Percentiles rank a stretch among this genome's conserved stretches.
These are phyloP conservation scores for Sporothrix pallida DNA, from an alignment of 2,329 filamentous ascomycete species.

Conservation along the genomic window DNA sequence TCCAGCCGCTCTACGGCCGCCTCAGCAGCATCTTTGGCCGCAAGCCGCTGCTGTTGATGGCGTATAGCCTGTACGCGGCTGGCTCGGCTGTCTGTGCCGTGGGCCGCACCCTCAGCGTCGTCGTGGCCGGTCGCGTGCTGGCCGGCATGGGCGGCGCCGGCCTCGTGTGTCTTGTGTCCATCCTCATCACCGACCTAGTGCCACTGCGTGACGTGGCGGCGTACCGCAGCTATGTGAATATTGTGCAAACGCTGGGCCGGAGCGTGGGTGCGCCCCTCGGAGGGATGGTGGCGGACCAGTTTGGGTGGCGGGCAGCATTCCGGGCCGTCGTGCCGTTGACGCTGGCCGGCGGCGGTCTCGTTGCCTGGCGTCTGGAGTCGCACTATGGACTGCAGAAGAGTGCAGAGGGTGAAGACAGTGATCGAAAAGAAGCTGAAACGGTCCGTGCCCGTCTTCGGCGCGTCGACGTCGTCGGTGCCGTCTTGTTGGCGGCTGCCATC, in stretches of 20 bases:
- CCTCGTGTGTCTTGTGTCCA: background rate
- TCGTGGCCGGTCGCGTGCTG: background rate
- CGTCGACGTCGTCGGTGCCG: background rate
- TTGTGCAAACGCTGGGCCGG: background rate
- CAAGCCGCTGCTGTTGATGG: conserved; percentile 54
- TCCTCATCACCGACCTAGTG: background rate
- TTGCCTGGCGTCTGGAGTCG: background rate
- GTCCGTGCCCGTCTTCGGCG: background rate
- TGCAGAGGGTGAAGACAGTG: background rate
- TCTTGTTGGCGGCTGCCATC: background rate
- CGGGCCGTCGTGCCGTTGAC: background rate
- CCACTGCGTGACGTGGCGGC: background rate
- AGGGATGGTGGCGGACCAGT: background rate
- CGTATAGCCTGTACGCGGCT: conserved; percentile 46
- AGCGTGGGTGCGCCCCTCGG: background rate
- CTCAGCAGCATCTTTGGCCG: conserved; percentile 64
- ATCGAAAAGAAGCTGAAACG: background rate
- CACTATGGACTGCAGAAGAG: background rate
- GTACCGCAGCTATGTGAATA: background rate
- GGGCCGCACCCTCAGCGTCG: background rate
- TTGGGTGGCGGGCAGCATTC: background rate
- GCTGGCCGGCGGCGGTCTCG: background rate
- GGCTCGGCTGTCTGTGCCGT: background rate
- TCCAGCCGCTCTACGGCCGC: conserved; percentile 61
- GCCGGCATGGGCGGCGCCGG: background rate